Percentiles rank a stretch among this genome's conserved stretches.
Conservation (phyloP, 805 yeast genomes). For the Metschnikowia bowlesiae region DNA sequence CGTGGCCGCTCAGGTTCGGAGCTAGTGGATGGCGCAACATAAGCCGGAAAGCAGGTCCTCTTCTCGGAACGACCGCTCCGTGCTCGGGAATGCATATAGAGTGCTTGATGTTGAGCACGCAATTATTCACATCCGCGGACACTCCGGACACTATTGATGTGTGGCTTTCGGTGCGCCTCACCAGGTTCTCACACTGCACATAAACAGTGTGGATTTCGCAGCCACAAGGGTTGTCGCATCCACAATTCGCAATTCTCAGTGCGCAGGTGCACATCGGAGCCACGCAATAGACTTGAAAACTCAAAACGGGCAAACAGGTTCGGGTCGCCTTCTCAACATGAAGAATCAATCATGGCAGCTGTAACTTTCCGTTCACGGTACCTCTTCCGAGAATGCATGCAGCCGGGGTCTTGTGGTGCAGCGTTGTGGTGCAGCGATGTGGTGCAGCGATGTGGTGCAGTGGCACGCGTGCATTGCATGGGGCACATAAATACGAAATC, state of each 20-base stretch:
- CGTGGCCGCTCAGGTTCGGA: too few relatives aligned
- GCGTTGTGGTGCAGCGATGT: background rate
- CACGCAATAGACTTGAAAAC: background rate
- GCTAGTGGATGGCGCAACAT: too few relatives aligned
- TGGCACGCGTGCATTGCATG: background rate
- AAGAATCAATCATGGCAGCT: too few relatives aligned
- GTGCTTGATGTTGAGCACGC: background rate
- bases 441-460: background rate
- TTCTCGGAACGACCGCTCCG: too few relatives aligned
- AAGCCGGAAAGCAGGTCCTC: too few relatives aligned
- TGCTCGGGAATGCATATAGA: background rate
- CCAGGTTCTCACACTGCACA: background rate
- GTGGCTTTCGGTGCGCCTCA: background rate
- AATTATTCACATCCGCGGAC: background rate
- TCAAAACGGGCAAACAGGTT: too few relatives aligned
- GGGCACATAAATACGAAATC: background rate
- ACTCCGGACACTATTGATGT: background rate
- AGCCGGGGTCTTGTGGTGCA: too few relatives aligned
- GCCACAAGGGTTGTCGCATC: conserved; percentile 5
- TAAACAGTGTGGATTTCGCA: conserved; percentile 3
- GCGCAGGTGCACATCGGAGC: background rate
- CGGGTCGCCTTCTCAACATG: too few relatives aligned
- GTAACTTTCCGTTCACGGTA: too few relatives aligned
- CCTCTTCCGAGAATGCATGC: too few relatives aligned
- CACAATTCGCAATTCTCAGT: conserved; percentile 1